These are phyloP conservation scores for Fusarium kyushuense DNA, from an alignment of 2,329 filamentous ascomycete species.

Conservation along the genomic window DNA sequence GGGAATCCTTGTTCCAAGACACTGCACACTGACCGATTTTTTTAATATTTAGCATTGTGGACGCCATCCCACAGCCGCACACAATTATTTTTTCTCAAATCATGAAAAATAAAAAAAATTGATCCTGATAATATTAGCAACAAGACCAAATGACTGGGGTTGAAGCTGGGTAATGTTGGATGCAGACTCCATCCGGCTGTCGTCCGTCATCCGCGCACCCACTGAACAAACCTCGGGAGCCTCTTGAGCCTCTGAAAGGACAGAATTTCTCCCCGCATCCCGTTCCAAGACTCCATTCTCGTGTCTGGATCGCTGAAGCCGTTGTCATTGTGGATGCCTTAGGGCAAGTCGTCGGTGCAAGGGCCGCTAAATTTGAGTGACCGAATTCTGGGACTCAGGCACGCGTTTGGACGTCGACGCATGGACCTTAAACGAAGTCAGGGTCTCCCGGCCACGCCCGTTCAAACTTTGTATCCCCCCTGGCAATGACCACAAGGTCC, in stretches of 20 bases:
- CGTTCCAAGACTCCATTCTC: slow-evolving; percentile 32
- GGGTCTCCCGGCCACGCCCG: slow-evolving; percentile 37
- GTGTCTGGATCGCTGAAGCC: slow-evolving; percentile 48
- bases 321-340: slow-evolving; percentile 50
- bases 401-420: slow-evolving; percentile 42
- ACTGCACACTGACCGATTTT: slow-evolving; percentile 31
- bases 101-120: slow-evolving; percentile 37
- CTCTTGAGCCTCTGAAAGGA: slow-evolving; percentile 35
- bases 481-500: slow-evolving; percentile 28
- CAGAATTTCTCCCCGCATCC: slow-evolving; percentile 43
- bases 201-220: slow-evolving; percentile 44
- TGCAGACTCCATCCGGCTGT: slow-evolving; percentile 41
- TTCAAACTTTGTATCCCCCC: slow-evolving; percentile 27
- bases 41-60: slow-evolving; percentile 35
- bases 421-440: slow-evolving; percentile 38
- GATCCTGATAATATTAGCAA: slow-evolving; percentile 31
- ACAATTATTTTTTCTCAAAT: slow-evolving; percentile 18
- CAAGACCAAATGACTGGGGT: slow-evolving; percentile 28
- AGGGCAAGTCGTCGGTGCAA: slow-evolving; percentile 46
- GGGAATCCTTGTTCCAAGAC: slow-evolving; percentile 30
- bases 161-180: slow-evolving; percentile 38
- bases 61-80: slow-evolving; percentile 28
- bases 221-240: slow-evolving; percentile 28
- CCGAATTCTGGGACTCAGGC: slow-evolving; percentile 49
- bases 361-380: slow-evolving; percentile 51